phyloP scores from a whole-genome alignment of 225 moss, liverwort and hornwort genomes.

The Ulota crispa region DNA sequence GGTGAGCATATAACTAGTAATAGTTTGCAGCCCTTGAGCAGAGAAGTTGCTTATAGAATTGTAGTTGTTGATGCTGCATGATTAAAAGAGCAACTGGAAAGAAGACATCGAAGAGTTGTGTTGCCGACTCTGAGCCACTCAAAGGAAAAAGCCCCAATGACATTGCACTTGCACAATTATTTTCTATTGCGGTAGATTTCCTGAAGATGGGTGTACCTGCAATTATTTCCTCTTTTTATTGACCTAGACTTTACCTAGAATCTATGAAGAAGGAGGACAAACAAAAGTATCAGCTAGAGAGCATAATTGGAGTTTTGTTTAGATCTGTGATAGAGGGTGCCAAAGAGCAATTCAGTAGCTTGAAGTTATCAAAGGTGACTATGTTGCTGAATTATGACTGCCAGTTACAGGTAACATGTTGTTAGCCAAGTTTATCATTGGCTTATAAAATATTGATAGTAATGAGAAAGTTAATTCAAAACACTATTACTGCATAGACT shows the following conservation, averaged over 20 bases:
- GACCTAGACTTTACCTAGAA: conserved; percentile 63
- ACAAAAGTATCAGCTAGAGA: conserved; percentile 41
- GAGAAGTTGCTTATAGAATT: not conserved
- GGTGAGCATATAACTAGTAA: not conserved
- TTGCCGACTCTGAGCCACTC: conserved; percentile 53
- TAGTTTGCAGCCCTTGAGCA: not conserved
- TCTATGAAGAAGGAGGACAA: conserved; percentile 88
- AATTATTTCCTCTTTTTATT: conserved; percentile 40
- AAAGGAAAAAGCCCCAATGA: conserved; percentile 64
- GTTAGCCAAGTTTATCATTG: not conserved
- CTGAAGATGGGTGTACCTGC: conserved; percentile 82
- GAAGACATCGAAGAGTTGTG: conserved; percentile 37
- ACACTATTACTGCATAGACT: not conserved
- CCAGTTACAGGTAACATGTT: conserved; percentile 24
- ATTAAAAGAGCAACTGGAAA: not conserved
- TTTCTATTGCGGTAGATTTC: conserved; percentile 73
- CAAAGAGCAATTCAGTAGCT: conserved; percentile 18
- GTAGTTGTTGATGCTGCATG: not conserved
- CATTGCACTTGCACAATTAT: conserved; percentile 61
- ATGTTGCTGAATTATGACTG: conserved; percentile 36
- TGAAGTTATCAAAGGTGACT: conserved; percentile 20
- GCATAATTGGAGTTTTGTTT: conserved; percentile 70
- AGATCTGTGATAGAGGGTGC: conserved; percentile 50
- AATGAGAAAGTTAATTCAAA: not conserved
- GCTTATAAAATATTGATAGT: not conserved